Percentiles rank a stretch among this genome's conserved stretches.
phyloP scores from a whole-genome alignment of 495 filamentous ascomycete genomes.

The Physcia stellaris region DNA sequence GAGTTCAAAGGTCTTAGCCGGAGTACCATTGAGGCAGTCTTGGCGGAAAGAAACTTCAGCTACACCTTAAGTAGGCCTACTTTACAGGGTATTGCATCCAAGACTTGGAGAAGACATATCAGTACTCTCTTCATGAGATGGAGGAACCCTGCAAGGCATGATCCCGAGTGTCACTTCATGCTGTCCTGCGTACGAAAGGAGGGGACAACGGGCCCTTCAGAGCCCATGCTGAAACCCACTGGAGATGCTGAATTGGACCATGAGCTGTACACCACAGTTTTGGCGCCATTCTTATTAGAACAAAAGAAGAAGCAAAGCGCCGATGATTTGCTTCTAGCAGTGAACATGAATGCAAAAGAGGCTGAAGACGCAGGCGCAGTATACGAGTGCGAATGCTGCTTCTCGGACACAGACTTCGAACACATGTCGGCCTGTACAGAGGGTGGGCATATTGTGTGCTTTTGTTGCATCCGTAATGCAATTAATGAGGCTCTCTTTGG shows the following conservation, averaged over 20 bases:
- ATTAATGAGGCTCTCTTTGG: slow-evolving; percentile 80
- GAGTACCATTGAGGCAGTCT: slow-evolving; percentile 71
- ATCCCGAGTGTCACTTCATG: slow-evolving; percentile 46
- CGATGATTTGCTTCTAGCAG: slow-evolving; percentile 49
- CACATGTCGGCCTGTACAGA: slow-evolving; percentile 62
- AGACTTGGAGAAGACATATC: slow-evolving; percentile 78
- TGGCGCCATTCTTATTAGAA: slow-evolving; percentile 46
- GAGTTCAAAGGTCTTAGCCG: slow-evolving; percentile 74
- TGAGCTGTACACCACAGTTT: slow-evolving; percentile 57
- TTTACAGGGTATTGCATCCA: slow-evolving; percentile 58
- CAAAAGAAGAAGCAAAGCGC: slow-evolving; percentile 42
- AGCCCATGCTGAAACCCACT: slow-evolving; percentile 54
- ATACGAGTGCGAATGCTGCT: slow-evolving; percentile 89
- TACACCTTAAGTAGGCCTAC: slow-evolving; percentile 67
- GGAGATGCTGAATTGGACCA: slow-evolving; percentile 64
- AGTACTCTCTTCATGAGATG: slow-evolving; percentile 52
- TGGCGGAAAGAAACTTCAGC: slow-evolving; percentile 82
- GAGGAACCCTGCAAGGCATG: slow-evolving; percentile 45
- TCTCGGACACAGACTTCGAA: slow-evolving; percentile 62
- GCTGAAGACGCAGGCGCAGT: slow-evolving; percentile 56
- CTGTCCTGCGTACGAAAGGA: slow-evolving; percentile 27
- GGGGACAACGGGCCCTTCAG: slow-evolving; percentile 26
- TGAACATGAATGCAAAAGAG: slow-evolving; percentile 57
- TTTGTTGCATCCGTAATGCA: slow-evolving; percentile 64
- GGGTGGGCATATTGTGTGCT: slow-evolving; percentile 72